phyloP scores from a whole-genome alignment of 768 basidiomycete genomes.

The Lactifluus hygrophoroides region DNA sequence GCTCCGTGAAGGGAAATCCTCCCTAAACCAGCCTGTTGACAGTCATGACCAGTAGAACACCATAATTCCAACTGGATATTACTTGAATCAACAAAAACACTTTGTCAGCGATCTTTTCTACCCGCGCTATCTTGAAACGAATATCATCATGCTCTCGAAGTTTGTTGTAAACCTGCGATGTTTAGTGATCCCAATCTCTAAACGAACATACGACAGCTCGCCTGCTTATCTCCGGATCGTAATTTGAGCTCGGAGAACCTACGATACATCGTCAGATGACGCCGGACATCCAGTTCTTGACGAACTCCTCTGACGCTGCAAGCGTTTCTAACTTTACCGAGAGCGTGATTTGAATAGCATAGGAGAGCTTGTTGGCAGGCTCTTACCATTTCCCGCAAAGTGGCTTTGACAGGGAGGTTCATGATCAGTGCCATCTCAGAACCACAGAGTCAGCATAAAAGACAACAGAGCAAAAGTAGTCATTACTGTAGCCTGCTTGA shows the following conservation, averaged over 20 bases:
- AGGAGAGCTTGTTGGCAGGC: neutral
- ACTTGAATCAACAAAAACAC: conserved; percentile 77
- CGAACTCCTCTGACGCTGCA: conserved; percentile 24
- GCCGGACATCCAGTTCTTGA: neutral
- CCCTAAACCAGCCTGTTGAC: conserved; percentile 54
- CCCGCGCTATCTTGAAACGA: conserved; percentile 63
- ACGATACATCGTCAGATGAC: neutral
- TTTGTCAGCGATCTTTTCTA: conserved; percentile 68
- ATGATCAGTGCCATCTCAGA: conserved; percentile 61
- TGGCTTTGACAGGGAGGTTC: conserved; percentile 44
- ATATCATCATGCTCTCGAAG: conserved; percentile 68
- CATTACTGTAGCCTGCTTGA: neutral
- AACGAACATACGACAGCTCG: conserved; percentile 22
- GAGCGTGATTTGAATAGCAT: neutral
- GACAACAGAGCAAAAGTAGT: conserved; percentile 5
- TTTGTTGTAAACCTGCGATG: conserved; percentile 48
- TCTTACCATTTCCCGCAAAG: conserved; percentile 57
- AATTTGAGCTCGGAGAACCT: conserved; percentile 65
- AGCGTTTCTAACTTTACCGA: conserved; percentile 19
- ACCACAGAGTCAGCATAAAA: neutral
- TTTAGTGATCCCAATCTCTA: neutral
- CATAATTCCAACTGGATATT: neutral
- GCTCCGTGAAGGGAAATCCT: conserved; percentile 58
- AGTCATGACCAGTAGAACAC: conserved; percentile 10
- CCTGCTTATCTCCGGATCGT: conserved; percentile 69